A percentile compares a stretch with the other conserved stretches of the same genome.
phyloP scores from a whole-genome alignment of 306 rosid species.

The Cucumis hystrix region DNA sequence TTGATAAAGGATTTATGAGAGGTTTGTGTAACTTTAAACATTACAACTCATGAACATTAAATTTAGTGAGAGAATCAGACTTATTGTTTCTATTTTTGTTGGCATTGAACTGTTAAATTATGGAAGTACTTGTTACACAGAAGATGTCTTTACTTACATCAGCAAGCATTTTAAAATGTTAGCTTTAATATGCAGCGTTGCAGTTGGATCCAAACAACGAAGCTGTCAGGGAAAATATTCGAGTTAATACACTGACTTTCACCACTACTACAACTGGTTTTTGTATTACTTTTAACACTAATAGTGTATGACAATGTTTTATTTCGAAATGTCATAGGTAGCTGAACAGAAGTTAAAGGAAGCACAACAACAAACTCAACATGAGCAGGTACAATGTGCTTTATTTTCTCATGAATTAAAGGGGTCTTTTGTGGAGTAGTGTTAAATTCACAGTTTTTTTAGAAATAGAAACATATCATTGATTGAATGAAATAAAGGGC shows the following conservation, averaged over 20 bases:
- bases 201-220: constrained; percentile 76
- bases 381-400: constrained; percentile 36
- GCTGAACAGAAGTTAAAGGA: constrained; percentile 49
- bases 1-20: constrained; percentile 58
- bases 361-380: constrained; percentile 31
- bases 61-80: not conserved
- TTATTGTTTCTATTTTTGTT: not conserved
- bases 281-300: not conserved
- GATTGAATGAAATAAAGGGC: too few species aligned
- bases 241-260: constrained; percentile 37
- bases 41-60: not conserved
- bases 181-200: constrained; percentile 48
- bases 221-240: constrained; percentile 66
- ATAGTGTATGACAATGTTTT: constrained; percentile 2
- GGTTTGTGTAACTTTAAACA: constrained; percentile 30
- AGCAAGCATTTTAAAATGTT: not conserved
- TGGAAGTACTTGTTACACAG: not conserved
- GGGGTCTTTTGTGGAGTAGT: not conserved
- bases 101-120: not conserved
- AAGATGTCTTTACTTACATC: not conserved
- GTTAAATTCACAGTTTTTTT: not conserved
- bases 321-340: constrained; percentile 30
- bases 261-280: constrained; percentile 2
- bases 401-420: not conserved
- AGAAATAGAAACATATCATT: too few species aligned